These are phyloP conservation scores for Ascochyta lentis DNA, from an alignment of 2,329 filamentous ascomycete genomes.

Conservation along the genomic window DNA sequence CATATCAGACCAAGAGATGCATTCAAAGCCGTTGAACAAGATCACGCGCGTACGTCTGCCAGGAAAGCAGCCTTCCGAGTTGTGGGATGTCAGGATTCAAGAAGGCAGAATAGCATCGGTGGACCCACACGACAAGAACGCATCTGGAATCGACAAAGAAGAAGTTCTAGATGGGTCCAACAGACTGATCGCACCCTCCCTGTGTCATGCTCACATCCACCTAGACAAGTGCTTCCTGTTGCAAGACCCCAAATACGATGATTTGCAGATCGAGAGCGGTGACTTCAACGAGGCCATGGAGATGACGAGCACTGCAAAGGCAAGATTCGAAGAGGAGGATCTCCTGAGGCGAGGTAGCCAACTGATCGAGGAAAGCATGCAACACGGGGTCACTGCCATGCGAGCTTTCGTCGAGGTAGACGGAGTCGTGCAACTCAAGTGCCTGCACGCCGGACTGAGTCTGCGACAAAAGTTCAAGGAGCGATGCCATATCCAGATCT, in stretches of 20 bases:
- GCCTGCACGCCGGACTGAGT: slow-evolving; percentile 62
- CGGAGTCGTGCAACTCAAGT: slow-evolving; percentile 63
- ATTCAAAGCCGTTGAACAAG: slow-evolving; percentile 23
- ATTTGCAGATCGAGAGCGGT: slow-evolving; percentile 66
- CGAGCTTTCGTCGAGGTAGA: slow-evolving; percentile 77
- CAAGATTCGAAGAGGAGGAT: slow-evolving; percentile 66
- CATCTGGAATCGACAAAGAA: slow-evolving; percentile 1
- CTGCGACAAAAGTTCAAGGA: slow-evolving; percentile 63
- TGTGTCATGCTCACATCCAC: slow-evolving; percentile 77
- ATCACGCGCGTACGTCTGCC: slow-evolving; percentile 47
- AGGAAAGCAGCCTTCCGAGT: slow-evolving; percentile 32
- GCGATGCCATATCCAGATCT: slow-evolving; percentile 68
- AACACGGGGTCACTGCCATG: slow-evolving; percentile 71
- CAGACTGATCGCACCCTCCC: slow-evolving; percentile 59
- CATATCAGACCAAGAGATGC: background rate
- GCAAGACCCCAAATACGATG: slow-evolving; percentile 64
- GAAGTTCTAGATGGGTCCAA: slow-evolving; percentile 51
- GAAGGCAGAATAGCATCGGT: slow-evolving; percentile 45
- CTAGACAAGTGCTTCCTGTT: slow-evolving; percentile 71
- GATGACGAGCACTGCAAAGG: slow-evolving; percentile 66
- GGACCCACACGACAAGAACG: slow-evolving; percentile 32
- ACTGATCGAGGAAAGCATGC: slow-evolving; percentile 69
- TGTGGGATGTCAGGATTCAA: slow-evolving; percentile 48
- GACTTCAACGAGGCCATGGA: slow-evolving; percentile 70
- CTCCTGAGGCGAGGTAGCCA: slow-evolving; percentile 69